These are phyloP conservation scores for Aspergillus alliaceus DNA, from an alignment of 2,329 filamentous ascomycete species.

Conservation along the genomic window DNA sequence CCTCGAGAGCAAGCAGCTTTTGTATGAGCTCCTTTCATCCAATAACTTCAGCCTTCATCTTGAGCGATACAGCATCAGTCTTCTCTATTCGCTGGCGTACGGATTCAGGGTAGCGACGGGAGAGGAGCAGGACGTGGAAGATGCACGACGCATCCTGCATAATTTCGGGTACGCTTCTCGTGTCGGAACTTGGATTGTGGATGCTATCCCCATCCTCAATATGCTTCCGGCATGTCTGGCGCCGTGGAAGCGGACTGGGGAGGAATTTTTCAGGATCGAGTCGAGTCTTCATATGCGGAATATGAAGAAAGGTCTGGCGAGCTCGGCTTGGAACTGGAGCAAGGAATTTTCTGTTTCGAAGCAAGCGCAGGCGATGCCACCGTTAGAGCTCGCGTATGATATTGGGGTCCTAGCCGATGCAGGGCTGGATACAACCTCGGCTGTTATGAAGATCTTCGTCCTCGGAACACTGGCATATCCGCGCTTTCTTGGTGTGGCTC, in stretches of 20 bases:
- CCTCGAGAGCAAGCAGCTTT: conserved; percentile 47
- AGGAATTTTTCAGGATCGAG: conserved; percentile 18
- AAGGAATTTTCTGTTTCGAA: conserved; percentile 24
- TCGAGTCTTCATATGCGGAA: conserved; percentile 21
- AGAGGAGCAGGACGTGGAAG: conserved; percentile 46
- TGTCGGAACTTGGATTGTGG: conserved; percentile 45
- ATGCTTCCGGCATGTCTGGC: conserved; percentile 37
- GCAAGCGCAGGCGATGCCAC: conserved; percentile 44
- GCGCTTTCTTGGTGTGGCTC: conserved; percentile 38
- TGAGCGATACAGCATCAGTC: conserved; percentile 50
- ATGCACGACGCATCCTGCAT: conserved; percentile 47
- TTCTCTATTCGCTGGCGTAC: conserved; percentile 53
- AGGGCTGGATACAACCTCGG: conserved; percentile 49
- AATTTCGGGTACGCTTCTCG: conserved; percentile 51
- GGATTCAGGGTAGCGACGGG: conserved; percentile 45
- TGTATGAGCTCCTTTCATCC: conserved; percentile 43
- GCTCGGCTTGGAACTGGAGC: conserved; percentile 27
- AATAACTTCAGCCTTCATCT: conserved; percentile 47
- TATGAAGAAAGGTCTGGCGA: conserved; percentile 10
- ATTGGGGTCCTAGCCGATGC: conserved; percentile 50
- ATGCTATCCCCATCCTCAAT: conserved; percentile 46
- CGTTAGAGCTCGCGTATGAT: conserved; percentile 46
- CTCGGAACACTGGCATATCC: conserved; percentile 48
- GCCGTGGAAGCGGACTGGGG: conserved; percentile 36
- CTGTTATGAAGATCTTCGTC: conserved; percentile 49